Base-by-base conservation (phyloP, 345 rosid genomes). In the Rhodomyrtus tomentosa region DNA sequence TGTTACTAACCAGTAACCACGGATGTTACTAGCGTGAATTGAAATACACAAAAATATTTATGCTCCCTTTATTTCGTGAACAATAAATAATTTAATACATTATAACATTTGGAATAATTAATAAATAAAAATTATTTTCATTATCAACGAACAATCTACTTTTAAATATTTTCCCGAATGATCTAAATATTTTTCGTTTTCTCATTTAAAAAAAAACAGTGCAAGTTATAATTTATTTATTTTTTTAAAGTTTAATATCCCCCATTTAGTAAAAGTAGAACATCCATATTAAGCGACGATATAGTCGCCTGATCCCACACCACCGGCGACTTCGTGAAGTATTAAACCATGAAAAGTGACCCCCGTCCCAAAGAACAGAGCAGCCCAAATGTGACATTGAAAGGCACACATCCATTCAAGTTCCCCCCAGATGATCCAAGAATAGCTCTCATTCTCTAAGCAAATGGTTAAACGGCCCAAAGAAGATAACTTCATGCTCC, bases 161-260 rank as follows among this genome's bases (percentile, higher is more conserved):
- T 32, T 24, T 32, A 5, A 4, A 62, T 11, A 2, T 32, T 32
- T 32, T 8, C 10, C 2, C 8, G 24, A 0, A 32, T 7, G 3
- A 16, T 0, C 18, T 29, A 62, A 62, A 3, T 8, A 62, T 62
- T 29, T 59, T 29, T 18, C 3, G 16, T 4, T 18, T n/a, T n/a
- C n/a, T n/a, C n/a, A n/a, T n/a, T n/a, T n/a, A n/a, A n/a, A n/a
- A n/a, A n/a, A n/a, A n/a, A n/a, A n/a, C n/a, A n/a, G n/a, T n/a
- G n/a, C n/a, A n/a, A n/a, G n/a, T n/a, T n/a, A n/a, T n/a, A n/a
- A n/a, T n/a, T n/a, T n/a, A n/a, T n/a, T n/a, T n/a, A n/a, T n/a
- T n/a, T n/a, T n/a, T n/a, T n/a, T n/a, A n/a, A n/a, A n/a, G 1
- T 62, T 8, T 62, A 0, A 32, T 1, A 32, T 32, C 6, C 16